Evolutionary conservation across 1,284 basidiomycete species (phyloP).

Genomic region (Trametes versicolor): DNA sequence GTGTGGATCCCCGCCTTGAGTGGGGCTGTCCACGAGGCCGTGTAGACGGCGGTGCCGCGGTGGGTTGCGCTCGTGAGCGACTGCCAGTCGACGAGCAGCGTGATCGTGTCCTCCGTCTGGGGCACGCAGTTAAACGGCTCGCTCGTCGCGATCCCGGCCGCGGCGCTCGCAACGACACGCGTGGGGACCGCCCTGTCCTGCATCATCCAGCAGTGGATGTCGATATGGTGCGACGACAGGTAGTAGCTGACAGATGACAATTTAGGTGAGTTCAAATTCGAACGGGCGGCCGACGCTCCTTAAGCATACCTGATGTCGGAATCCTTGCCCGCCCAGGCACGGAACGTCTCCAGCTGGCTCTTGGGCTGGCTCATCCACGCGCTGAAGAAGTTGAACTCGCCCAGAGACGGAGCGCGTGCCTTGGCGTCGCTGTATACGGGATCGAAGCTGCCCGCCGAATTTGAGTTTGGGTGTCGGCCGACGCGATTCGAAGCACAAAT

Average conservation of each 20-base stretch:
- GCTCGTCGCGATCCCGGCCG: slow-evolving; percentile 88
- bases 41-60: slow-evolving; percentile 87
- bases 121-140: slow-evolving; percentile 87
- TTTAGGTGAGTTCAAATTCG: neutral
- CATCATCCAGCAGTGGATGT: slow-evolving; percentile 92
- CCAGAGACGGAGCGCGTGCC: slow-evolving; percentile 78
- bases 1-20: slow-evolving; percentile 84
- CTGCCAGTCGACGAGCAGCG: slow-evolving; percentile 93
- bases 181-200: slow-evolving; percentile 83
- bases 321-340: slow-evolving; percentile 93
- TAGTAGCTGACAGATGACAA: slow-evolving; percentile 72
- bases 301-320: slow-evolving; percentile 80
- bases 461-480: slow-evolving; percentile 8
- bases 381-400: slow-evolving; percentile 93
- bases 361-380: slow-evolving; percentile 97
- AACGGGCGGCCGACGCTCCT: neutral
- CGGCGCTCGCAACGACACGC: slow-evolving; percentile 88
- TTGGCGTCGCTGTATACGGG: slow-evolving; percentile 93
- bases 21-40: slow-evolving; percentile 90
- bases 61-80: slow-evolving; percentile 76
- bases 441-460: slow-evolving; percentile 69
- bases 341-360: slow-evolving; percentile 93
- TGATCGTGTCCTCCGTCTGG: slow-evolving; percentile 94
- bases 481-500: neutral
- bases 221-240: slow-evolving; percentile 93